A percentile compares a stretch with the other conserved stretches of the same genome.
Evolutionary conservation across 1,284 basidiomycete species (phyloP).

Genomic region (Exobasidium rhododendri): DNA sequence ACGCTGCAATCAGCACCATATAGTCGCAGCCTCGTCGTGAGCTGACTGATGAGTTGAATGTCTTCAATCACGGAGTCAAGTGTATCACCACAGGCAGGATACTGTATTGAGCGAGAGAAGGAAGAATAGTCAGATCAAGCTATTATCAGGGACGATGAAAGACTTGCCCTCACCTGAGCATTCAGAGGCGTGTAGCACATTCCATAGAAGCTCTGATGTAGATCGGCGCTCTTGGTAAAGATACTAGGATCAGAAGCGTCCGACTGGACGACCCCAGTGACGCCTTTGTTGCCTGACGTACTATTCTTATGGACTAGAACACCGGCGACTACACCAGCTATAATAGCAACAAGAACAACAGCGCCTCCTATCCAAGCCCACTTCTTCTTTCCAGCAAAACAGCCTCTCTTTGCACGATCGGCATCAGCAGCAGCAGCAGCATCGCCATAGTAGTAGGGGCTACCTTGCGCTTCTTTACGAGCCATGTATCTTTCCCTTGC

Average conservation of each 20-base stretch:
- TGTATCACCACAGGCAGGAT: slow-evolving; percentile 56
- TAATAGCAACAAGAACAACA: slow-evolving; percentile 20
- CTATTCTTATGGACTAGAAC: slow-evolving; percentile 21
- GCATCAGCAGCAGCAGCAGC: slow-evolving; percentile 17
- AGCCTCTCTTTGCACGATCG: background rate
- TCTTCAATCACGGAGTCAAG: slow-evolving; percentile 58
- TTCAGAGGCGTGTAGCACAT: slow-evolving; percentile 44
- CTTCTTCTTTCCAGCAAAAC: slow-evolving; percentile 19
- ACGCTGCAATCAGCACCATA: slow-evolving; percentile 61
- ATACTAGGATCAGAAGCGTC: slow-evolving; percentile 65
- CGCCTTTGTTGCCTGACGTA: background rate
- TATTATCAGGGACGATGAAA: slow-evolving; percentile 67
- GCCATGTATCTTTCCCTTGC: slow-evolving; percentile 34
- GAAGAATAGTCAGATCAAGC: slow-evolving; percentile 34
- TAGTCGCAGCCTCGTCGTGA: slow-evolving; percentile 50
- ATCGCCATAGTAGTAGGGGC: slow-evolving; percentile 1
- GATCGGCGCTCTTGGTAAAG: slow-evolving; percentile 64
- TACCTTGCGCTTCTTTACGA: slow-evolving; percentile 23
- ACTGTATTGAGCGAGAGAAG: slow-evolving; percentile 39
- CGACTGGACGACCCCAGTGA: slow-evolving; percentile 29
- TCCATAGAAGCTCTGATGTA: slow-evolving; percentile 65
- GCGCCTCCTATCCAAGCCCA: slow-evolving; percentile 20
- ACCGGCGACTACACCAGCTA: slow-evolving; percentile 29
- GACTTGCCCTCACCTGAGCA: slow-evolving; percentile 19
- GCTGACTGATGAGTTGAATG: slow-evolving; percentile 57